A percentile compares a stretch with the other conserved stretches of the same genome.
phyloP scores from a whole-genome alignment of 495 filamentous ascomycete genomes.

The Neurospora cerealis region DNA sequence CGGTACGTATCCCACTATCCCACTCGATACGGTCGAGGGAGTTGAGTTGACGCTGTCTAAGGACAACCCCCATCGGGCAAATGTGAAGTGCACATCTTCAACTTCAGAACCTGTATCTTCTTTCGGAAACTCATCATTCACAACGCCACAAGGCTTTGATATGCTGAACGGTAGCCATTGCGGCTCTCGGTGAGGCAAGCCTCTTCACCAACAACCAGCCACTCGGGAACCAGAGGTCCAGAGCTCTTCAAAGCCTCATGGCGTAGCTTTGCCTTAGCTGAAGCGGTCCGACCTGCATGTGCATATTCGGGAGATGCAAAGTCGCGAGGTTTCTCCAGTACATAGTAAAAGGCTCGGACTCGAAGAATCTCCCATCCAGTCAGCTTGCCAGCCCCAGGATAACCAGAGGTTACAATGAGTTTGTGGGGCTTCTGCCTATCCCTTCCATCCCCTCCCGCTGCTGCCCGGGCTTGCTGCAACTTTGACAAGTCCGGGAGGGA shows the following conservation, averaged over 20 bases:
- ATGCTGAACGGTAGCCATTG: not conserved
- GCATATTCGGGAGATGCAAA: not conserved
- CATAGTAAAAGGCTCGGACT: not conserved
- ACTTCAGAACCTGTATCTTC: not conserved
- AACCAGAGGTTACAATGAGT: not conserved
- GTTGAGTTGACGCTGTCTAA: not conserved
- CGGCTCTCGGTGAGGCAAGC: not conserved
- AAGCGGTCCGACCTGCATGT: not conserved
- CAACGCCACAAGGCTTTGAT: not conserved
- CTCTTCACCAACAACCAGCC: not conserved
- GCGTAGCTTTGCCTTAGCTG: not conserved
- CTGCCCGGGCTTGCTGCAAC: not conserved
- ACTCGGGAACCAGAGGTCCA: not conserved
- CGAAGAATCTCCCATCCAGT: not conserved
- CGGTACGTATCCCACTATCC: not conserved
- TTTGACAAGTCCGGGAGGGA: not conserved
- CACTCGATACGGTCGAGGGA: not conserved
- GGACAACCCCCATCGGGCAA: not conserved
- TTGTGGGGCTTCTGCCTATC: not conserved
- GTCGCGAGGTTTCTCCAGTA: not conserved
- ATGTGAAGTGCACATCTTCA: not conserved
- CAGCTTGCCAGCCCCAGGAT: not conserved
- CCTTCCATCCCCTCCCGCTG: not conserved
- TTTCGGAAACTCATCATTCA: not conserved
- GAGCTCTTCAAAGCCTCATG: not conserved